phyloP scores from a whole-genome alignment of 2,329 filamentous ascomycete species.

The Aureobasidium sp. region DNA sequence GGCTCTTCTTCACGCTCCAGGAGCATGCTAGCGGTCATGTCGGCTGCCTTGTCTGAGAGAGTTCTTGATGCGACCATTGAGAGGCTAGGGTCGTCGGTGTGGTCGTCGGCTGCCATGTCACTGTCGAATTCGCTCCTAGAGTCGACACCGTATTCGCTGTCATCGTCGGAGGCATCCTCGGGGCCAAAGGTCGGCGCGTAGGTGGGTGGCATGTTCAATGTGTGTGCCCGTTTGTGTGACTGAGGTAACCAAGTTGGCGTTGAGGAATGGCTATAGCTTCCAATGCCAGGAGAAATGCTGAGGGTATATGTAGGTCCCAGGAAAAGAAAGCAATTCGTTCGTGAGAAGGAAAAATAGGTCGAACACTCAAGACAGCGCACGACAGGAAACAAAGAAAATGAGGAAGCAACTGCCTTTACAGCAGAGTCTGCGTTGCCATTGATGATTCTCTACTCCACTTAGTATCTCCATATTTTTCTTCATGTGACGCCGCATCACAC shows the following conservation, averaged over 20 bases:
- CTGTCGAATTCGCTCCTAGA: not conserved
- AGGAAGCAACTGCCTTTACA: not conserved
- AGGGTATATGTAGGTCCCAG: not conserved
- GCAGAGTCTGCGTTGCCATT: not conserved
- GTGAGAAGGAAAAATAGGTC: not conserved
- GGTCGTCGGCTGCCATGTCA: not conserved
- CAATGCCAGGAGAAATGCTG: not conserved
- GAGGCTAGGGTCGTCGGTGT: not conserved
- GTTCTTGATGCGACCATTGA: not conserved
- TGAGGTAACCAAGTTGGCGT: not conserved
- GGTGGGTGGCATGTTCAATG: slow-evolving; percentile 8
- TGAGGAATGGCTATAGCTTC: not conserved
- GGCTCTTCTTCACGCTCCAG: slow-evolving; percentile 22
- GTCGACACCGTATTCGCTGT: slow-evolving; percentile 3
- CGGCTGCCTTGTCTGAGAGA: not conserved
- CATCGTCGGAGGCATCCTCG: slow-evolving; percentile 7
- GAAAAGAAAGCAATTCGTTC: not conserved
- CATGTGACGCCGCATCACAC: slow-evolving; percentile 2
- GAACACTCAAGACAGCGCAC: not conserved
- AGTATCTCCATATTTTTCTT: slow-evolving; percentile 10
- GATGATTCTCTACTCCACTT: slow-evolving; percentile 3
- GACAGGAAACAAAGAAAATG: not conserved
- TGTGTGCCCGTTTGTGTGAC: not conserved
- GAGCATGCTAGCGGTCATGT: slow-evolving; percentile 12
- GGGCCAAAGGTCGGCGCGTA: slow-evolving; percentile 11